Percentiles rank a stretch among this genome's conserved stretches.
Conservation (phyloP, 73 alveolate species). For the Durusdinium trenchii region DNA sequence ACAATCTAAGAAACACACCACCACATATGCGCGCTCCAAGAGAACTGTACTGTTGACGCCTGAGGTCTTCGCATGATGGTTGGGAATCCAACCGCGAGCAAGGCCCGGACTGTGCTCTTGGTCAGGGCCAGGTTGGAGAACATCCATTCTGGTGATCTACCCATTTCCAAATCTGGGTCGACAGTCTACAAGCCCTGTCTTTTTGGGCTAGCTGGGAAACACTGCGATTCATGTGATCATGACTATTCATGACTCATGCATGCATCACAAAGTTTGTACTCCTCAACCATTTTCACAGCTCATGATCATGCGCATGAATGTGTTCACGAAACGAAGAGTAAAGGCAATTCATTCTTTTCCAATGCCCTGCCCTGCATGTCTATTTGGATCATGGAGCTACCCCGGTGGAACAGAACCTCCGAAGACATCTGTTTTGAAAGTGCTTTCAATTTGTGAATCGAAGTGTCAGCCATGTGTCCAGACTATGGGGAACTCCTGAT, state of each 20-base stretch:
- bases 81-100: not conserved
- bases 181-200: too few species aligned
- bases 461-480: not conserved
- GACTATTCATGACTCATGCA: not conserved
- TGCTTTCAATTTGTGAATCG: not conserved
- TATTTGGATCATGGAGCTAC: not conserved
- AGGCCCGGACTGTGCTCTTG: not conserved
- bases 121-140: conserved; percentile 4
- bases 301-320: not conserved
- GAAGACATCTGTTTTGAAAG: not conserved
- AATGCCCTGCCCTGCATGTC: not conserved
- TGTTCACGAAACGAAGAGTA: not conserved
- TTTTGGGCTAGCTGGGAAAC: not conserved
- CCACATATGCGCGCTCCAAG: too few species aligned
- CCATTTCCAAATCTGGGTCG: not conserved
- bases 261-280: not conserved
- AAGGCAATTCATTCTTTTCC: not conserved
- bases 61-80: not conserved
- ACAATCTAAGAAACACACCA: too few species aligned
- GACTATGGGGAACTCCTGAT: not conserved
- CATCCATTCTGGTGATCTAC: not conserved
- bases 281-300: not conserved
- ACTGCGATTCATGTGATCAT: not conserved
- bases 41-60: not conserved
- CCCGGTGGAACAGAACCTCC: not conserved